Base-by-base conservation (phyloP, 331 rosid genomes). In the Stylosanthes scabra region DNA sequence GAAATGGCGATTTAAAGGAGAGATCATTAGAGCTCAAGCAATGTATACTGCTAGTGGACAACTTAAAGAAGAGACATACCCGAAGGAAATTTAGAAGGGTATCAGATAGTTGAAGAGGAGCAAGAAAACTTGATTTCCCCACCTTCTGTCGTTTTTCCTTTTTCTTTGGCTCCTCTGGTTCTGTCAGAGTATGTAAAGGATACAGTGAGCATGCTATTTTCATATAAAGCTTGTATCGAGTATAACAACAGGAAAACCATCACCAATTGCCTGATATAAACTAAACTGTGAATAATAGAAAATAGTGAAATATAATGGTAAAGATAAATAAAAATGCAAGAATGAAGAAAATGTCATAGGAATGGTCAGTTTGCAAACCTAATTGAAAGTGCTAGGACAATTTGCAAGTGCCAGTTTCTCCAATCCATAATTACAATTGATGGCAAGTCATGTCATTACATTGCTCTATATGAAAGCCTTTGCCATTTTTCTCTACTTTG, bases 91-190 rank as follows among this genome's bases (percentile, higher is more conserved):
- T 83, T 37, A 67, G 61, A 71, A 89, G 90, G 74, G 97, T 88
- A 64, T 87, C 89, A 5, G 88, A 88, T 69, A 91, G 88, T 75
- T 76, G 86, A 72, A 86, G 86, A 44, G 96, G 93, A 70, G 90
- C 91, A 80, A 80, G 89, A 78, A 92, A 83, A 75, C 96, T 95
- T 7, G 85, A 88, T 83, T 80, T 80, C 61, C 85, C 96, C 84
- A n/a, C 87, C 87, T 89, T 93, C 76, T 75, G 89, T 72, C 80
- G 84, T 83, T 93, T 88, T 72, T 81, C 81, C 46, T 88, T 79
- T 68, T 80, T 73, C 70, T 82, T 74, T 11, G 89, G 81, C 72
- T 86, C 91, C 74, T 85, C 89, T 11, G 80, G 67, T 79, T 91
- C 91, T 87, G 86, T 55, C 74, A 46, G 41, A 41, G 44, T 74